Percentiles rank a stretch among this genome's conserved stretches.
phyloP scores from a whole-genome alignment of 2,329 filamentous ascomycete species.

The Trichoderma oligosporum region DNA sequence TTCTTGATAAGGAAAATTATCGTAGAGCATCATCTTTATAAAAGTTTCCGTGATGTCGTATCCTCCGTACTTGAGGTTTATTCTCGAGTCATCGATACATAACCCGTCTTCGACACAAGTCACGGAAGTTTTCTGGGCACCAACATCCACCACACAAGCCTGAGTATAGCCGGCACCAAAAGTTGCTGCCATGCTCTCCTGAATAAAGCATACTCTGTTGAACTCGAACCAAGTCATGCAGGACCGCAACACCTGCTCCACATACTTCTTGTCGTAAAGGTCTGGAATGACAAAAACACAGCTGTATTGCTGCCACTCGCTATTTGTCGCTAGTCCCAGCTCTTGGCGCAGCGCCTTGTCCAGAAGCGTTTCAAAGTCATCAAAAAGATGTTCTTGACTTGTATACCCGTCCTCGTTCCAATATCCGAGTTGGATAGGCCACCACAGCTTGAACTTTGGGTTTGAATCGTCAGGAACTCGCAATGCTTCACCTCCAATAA shows the following conservation, averaged over 20 bases:
- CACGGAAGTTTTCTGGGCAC: slow-evolving; percentile 94
- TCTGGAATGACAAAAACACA: slow-evolving; percentile 98
- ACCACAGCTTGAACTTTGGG: slow-evolving; percentile 87
- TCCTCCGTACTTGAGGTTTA: slow-evolving; percentile 93
- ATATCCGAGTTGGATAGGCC: slow-evolving; percentile 83
- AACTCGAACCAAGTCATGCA: slow-evolving; percentile 89
- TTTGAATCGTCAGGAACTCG: slow-evolving; percentile 85
- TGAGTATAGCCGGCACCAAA: slow-evolving; percentile 94
- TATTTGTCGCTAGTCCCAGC: slow-evolving; percentile 70
- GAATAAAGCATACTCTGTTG: slow-evolving; percentile 84
- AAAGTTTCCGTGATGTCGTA: slow-evolving; percentile 92
- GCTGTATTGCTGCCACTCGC: slow-evolving; percentile 84
- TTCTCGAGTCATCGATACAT: slow-evolving; percentile 86
- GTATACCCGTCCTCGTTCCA: slow-evolving; percentile 87
- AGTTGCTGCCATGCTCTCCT: slow-evolving; percentile 90
- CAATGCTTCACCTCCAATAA: slow-evolving; percentile 77
- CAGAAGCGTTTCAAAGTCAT: slow-evolving; percentile 83
- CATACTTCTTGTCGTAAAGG: slow-evolving; percentile 90
- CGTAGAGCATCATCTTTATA: slow-evolving; percentile 95
- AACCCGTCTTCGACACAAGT: slow-evolving; percentile 97
- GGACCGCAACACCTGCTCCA: slow-evolving; percentile 78
- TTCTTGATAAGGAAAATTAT: slow-evolving; percentile 91
- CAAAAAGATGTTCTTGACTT: slow-evolving; percentile 72
- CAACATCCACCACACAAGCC: slow-evolving; percentile 92
- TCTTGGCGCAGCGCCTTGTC: slow-evolving; percentile 85